Conservation (phyloP, 164 flowering plant species). For the Aristolochia californica region DNA sequence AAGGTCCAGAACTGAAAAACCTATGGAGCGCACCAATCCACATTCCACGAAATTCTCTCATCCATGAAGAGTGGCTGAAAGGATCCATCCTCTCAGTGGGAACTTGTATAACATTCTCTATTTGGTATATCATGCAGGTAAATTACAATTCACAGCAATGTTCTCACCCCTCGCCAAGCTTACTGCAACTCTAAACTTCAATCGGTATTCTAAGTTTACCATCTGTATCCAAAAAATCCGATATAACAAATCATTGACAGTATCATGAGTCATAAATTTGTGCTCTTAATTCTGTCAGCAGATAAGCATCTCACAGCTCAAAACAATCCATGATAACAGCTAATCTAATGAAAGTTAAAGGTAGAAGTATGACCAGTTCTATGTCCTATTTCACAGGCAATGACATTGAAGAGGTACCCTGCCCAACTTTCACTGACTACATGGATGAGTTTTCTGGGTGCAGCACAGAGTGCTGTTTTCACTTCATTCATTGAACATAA, state of each 20-base stretch:
- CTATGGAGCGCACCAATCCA: constrained; percentile 36
- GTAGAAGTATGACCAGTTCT: too few species aligned
- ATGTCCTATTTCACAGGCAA: constrained; percentile 31
- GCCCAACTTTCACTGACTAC: constrained; percentile 70
- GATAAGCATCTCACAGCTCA: too few species aligned
- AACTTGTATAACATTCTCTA: constrained; percentile 66
- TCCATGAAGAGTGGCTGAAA: constrained; percentile 62
- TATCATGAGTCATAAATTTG: too few species aligned
- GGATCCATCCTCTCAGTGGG: constrained; percentile 57
- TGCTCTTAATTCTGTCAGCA: too few species aligned
- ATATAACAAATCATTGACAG: too few species aligned
- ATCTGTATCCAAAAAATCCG: too few species aligned
- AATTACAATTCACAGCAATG: too few species aligned
- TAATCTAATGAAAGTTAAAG: too few species aligned
- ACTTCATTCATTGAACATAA: constrained; percentile 32
- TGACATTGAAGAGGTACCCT: constrained; percentile 65
- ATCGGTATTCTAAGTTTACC: too few species aligned
- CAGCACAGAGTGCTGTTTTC: constrained; percentile 71
- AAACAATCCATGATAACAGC: too few species aligned
- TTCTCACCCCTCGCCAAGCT: too few species aligned
- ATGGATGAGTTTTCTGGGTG: constrained; percentile 76
- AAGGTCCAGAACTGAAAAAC: constrained; percentile 41
- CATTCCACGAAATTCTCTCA: constrained; percentile 21
- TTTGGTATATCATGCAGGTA: constrained; percentile 85
- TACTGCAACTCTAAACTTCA: too few species aligned